Evolutionary conservation across 202 grass and related monocot species (phyloP).

Genomic region (Brachypodium distachyon): DNA sequence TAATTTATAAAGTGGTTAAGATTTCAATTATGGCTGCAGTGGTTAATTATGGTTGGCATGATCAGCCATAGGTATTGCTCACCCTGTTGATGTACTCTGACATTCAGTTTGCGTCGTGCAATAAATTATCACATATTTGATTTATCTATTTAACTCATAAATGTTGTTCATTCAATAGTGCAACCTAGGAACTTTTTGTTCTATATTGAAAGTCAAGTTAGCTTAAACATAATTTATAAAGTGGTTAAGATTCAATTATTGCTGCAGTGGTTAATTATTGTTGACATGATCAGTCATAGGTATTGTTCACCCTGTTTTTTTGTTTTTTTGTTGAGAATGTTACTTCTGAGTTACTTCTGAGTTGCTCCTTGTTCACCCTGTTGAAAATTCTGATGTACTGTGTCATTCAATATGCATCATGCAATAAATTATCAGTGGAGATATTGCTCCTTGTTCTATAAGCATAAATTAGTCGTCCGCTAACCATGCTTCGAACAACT

Average conservation of each 20-base stretch:
- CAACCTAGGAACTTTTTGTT: background rate
- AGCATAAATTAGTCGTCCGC: background rate
- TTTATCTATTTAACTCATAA: background rate
- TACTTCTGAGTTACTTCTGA: too few species aligned
- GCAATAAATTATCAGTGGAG: background rate
- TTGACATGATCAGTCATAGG: background rate
- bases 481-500: background rate
- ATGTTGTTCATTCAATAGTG: background rate
- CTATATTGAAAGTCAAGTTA: background rate
- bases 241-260: background rate
- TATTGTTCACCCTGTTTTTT: background rate
- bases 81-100: background rate
- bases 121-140: background rate
- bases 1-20: background rate
- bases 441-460: background rate
- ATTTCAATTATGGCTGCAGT: background rate
- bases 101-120: background rate
- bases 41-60: background rate
- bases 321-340: too few species aligned
- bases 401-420: background rate
- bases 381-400: background rate
- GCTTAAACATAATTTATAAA: background rate
- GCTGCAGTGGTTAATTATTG: background rate
- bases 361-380: too few species aligned
- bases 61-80: background rate